A percentile compares a stretch with the other conserved stretches of the same genome.
Evolutionary conservation across 1,284 basidiomycete species (phyloP).

Genomic region (Ustilago bromivora): DNA sequence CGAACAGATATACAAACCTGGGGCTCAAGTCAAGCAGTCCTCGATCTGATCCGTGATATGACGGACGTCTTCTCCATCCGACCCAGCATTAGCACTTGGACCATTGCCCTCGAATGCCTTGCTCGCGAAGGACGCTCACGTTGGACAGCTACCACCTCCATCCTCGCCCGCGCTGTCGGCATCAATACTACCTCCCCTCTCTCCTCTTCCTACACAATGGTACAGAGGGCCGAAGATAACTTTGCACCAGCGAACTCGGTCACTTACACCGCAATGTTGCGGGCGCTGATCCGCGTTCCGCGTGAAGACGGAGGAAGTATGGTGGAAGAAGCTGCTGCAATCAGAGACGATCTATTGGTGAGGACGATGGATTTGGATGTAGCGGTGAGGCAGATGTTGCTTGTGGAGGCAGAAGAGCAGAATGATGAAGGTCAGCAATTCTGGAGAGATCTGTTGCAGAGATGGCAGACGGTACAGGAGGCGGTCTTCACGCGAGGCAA

Average conservation of each 20-base stretch:
- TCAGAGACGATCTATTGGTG: conserved; percentile 41
- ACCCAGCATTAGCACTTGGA: conserved; percentile 41
- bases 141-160: conserved; percentile 16
- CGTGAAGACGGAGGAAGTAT: conserved; percentile 24
- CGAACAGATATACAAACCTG: conserved; percentile 13
- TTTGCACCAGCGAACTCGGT: conserved; percentile 33
- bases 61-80: conserved; percentile 23
- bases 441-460: conserved; percentile 20
- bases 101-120: conserved; percentile 46
- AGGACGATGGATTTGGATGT: conserved; percentile 31
- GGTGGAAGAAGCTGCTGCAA: conserved; percentile 20
- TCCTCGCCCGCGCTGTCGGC: conserved; percentile 31
- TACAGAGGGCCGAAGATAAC: background rate
- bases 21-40: conserved; percentile 33
- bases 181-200: conserved; percentile 26
- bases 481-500: background rate
- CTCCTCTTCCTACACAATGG: background rate
- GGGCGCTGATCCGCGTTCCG: conserved; percentile 26
- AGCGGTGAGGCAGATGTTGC: background rate
- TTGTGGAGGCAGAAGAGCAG: conserved; percentile 12
- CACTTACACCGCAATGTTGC: conserved; percentile 44
- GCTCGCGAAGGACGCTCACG: conserved; percentile 31
- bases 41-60: conserved; percentile 46
- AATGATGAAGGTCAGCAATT: conserved; percentile 11
- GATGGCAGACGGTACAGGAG: conserved; percentile 31